Base-by-base conservation (phyloP, 2,329 filamentous ascomycete genomes). In the Podosphaera xanthii region DNA sequence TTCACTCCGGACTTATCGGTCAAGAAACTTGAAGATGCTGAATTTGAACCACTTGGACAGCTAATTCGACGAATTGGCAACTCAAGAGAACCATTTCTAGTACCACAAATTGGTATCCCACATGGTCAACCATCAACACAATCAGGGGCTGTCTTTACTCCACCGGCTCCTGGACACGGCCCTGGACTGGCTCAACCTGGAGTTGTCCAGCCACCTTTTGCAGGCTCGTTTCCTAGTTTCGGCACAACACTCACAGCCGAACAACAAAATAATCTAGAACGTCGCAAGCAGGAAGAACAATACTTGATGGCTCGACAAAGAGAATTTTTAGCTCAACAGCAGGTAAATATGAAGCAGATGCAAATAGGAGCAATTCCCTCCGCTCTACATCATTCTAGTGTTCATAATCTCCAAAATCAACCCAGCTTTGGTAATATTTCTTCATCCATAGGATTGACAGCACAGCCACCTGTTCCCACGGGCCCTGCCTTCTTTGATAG, bases 281-380 rank as follows among this genome's bases (percentile, higher is more conserved):
- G 92, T 59, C 80, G 92, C 58, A 98, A 98, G 74, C 92, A 98
- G 70, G 92, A 98, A 71, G 94, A 98, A 68, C 92, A 98, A 70
- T 95, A 92, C 69, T 77, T 94, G 42, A 94, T 97, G 81, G 92
- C 94, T 53, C 84, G 92, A 49, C 92, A 98, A 71, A 88, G 95
- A 65, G 92, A 98, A 69, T 87, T 88, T 65, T 79, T 96, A 59
- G 86, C 89, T 63, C 86, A 89, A 63, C 89, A 94, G 68, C 89
- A 94, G 67, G 82, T 89, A 61, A 77, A 82, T 57, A 84, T 81
- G 70, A 81, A 82, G 63, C 78, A 90, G 69, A 84, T 87, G 69
- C 83, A 83, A 59, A 76, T 85, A 65, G 75, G 75, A 53, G 74
- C 76, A 9, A 71, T 60, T 67, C 74, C 64, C 53, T 65, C 59